These are phyloP conservation scores for Cicer judaicum DNA, from an alignment of 306 rosid species.

Conservation along the genomic window DNA sequence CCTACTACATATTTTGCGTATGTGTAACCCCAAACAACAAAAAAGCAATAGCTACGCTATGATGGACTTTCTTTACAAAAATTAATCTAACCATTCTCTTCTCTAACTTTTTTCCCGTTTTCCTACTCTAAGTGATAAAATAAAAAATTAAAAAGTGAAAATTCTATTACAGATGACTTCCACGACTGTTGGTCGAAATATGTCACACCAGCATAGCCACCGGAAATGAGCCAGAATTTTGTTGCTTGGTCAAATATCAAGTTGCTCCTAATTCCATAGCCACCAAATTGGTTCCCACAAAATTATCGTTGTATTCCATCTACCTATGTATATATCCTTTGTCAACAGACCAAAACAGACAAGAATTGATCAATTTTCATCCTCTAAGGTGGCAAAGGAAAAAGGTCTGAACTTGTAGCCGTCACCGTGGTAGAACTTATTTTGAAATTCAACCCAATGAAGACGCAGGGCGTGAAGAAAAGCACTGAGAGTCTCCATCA, in stretches of 20 bases:
- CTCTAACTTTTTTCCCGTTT: conserved; percentile 34
- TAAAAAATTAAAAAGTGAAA: conserved; percentile 7
- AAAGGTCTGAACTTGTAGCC: conserved; percentile 96
- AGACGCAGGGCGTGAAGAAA: conserved; percentile 99
- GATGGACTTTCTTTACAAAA: conserved; percentile 67
- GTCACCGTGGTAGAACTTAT: conserved; percentile 92
- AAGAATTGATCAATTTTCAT: conserved; percentile 64
- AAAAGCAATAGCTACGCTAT: conserved; percentile 43
- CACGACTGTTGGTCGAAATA: conserved; percentile 46
- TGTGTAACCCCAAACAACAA: conserved; percentile 42
- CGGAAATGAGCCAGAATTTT: conserved; percentile 55
- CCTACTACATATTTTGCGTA: conserved; percentile 39
- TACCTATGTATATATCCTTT: conserved; percentile 38
- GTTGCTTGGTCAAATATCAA: conserved; percentile 57
- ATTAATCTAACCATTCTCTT: conserved; percentile 41
- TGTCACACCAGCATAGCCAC: conserved; percentile 49
- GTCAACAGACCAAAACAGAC: conserved; percentile 35
- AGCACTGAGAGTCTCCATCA: conserved; percentile 98
- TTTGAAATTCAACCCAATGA: conserved; percentile 99
- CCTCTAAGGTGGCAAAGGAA: conserved; percentile 80
- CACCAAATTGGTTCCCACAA: conserved; percentile 44
- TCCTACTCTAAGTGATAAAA: conserved; percentile 42
- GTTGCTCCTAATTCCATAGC: conserved; percentile 44
- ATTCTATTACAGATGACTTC: conserved; percentile 39
- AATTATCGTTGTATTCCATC: conserved; percentile 38